Percentiles rank a stretch among this genome's conserved stretches.
Conservation (phyloP, 129 eudicot species). For the Artemisia annua region DNA sequence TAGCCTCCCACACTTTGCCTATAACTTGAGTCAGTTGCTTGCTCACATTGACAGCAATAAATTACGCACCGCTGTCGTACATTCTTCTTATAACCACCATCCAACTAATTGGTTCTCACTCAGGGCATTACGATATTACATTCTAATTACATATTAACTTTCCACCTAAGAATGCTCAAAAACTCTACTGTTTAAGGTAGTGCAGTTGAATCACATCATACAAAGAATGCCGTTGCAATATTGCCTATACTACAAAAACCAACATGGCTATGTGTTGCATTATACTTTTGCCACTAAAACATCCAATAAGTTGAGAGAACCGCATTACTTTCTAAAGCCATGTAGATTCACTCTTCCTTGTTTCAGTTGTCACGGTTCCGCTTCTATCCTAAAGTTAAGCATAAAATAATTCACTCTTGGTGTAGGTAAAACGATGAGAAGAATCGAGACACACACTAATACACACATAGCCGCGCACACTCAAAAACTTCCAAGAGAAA, state of each 20-base stretch:
- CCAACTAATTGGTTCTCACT: conserved; percentile 11
- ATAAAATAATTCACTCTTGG: too few species aligned
- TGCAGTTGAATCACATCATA: background rate
- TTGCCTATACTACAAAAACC: background rate
- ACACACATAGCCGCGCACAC: too few species aligned
- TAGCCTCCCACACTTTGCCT: background rate
- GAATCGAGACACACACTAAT: too few species aligned
- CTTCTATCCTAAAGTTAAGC: too few species aligned
- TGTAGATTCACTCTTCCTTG: too few species aligned
- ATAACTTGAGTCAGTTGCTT: background rate
- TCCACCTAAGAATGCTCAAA: background rate
- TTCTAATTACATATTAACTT: background rate
- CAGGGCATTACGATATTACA: background rate
- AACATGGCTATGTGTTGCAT: background rate
- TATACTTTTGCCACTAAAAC: background rate
- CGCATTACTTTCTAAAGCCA: too few species aligned
- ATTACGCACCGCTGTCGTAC: background rate
- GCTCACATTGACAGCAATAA: background rate
- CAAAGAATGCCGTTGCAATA: background rate
- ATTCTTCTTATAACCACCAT: background rate
- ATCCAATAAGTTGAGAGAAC: too few species aligned
- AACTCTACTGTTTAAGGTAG: background rate
- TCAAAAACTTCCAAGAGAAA: too few species aligned
- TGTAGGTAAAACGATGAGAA: too few species aligned
- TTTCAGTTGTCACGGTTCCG: too few species aligned